Evolutionary conservation across 257 asterid genomes (phyloP), one percentile per base, ranked within the genome.

Genomic region (Solanum chilense): DNA sequence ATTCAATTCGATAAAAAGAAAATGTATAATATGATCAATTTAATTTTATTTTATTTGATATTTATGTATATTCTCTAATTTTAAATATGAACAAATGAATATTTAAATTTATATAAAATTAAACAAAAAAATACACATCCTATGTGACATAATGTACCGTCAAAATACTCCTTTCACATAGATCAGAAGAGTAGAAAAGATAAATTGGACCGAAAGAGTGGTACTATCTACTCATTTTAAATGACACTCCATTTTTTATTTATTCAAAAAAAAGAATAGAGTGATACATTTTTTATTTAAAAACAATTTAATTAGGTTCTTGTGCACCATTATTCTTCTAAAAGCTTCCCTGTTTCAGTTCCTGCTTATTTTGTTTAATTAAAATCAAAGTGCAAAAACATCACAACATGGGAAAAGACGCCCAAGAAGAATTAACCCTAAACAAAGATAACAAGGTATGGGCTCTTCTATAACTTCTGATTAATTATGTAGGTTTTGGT

Each of bases 381-480:
- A 18, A 56, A 18, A 25, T 75, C 47, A 37, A 58, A 66, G 62
- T 12, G 21, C 45, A 64, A 39, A 70, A 49, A 70, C 42, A 31
- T 85, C 90, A 69, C 47, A 31, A 83, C 89, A 93, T 94, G 98
- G 92, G 91, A 83, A 90, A 90, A 25, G 90, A 88, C 90, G 82
- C 76, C 52, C 88, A 92, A 86, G 88, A 88, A 62, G 88, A 88
- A 66, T n/a, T 76, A 44, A 87, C 52, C 87, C 68, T 31, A 14
- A 89, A 41, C 84, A 90, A 85, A 87, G 90, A 88, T 9, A 87
- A 88, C 89, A 88, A 92, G 96, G 96, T 93, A 92, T 31, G n/a
- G 23, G 35, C 10, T 74, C 52, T 62, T 62, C 29, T n/a, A 21
- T 75, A 75, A 12, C 83, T 74, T 74, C 20, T 75, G 21, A 39